Conservation (phyloP, 345 rosid genomes). For the Moricandia arvensis region DNA sequence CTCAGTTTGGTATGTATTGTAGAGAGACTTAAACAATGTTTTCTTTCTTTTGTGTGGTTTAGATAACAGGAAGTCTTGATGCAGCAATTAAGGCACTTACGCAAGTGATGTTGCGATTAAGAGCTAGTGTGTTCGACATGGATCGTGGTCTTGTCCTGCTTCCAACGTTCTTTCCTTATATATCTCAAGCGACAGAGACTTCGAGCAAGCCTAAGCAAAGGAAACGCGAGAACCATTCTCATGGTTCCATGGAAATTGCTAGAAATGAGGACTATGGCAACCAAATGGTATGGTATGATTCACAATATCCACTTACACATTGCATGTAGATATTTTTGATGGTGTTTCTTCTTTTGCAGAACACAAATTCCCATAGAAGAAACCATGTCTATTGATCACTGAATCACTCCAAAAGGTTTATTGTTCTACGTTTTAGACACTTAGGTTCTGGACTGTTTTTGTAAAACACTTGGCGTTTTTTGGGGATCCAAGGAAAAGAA, state of each 20-base stretch:
- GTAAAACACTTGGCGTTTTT: neutral
- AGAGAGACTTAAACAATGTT: neutral
- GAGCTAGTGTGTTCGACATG: conserved; percentile 66
- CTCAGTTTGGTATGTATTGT: neutral
- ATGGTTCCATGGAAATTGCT: conserved; percentile 38
- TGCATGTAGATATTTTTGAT: neutral
- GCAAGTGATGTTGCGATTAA: conserved; percentile 55
- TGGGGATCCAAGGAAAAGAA: neutral
- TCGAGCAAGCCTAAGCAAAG: conserved; percentile 48
- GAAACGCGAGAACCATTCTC: conserved; percentile 46
- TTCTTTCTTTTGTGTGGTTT: conserved; percentile 5
- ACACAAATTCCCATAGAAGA: conserved; percentile 45
- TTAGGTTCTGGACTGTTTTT: neutral
- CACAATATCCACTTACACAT: neutral
- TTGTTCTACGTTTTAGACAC: conserved; percentile 7
- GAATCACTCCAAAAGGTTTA: conserved; percentile 2
- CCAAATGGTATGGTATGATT: conserved; percentile 46
- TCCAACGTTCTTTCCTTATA: conserved; percentile 61
- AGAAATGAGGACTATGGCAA: conserved; percentile 46
- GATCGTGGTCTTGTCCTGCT: conserved; percentile 53
- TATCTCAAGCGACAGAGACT: conserved; percentile 49
- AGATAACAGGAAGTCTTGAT: conserved; percentile 71
- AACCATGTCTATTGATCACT: conserved; percentile 49
- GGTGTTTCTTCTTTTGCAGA: conserved; percentile 27
- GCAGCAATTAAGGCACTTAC: conserved; percentile 64